A percentile compares a stretch with the other conserved stretches of the same genome.
Conservation (phyloP, 2,329 filamentous ascomycete genomes). For the Xylariaceae sp. region DNA sequence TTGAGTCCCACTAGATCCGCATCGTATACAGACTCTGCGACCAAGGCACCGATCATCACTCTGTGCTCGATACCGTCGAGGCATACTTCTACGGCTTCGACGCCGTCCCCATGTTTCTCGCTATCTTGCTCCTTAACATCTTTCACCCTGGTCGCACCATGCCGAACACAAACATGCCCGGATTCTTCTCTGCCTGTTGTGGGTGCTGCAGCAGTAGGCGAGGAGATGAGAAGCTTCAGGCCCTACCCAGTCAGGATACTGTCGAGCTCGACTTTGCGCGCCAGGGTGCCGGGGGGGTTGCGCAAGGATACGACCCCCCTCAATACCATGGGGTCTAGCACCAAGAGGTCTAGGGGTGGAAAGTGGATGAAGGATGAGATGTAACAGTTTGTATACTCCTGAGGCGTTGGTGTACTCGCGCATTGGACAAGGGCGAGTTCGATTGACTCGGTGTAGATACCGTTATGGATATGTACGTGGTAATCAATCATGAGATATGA, state of each 20-base stretch:
- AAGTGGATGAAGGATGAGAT: neutral
- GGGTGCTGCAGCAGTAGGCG: neutral
- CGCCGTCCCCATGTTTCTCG: neutral
- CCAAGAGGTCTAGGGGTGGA: neutral
- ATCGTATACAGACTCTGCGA: neutral
- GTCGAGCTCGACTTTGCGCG: neutral
- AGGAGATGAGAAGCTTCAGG: neutral
- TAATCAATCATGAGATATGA: too few relatives aligned
- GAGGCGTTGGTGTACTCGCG: too few relatives aligned
- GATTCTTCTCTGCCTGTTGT: neutral
- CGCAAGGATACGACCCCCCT: neutral
- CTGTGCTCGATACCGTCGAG: neutral
- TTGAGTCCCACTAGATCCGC: neutral
- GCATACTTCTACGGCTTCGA: constrained; percentile 1
- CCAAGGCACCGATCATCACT: neutral
- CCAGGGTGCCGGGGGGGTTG: neutral
- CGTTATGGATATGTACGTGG: too few relatives aligned
- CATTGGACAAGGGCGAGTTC: too few relatives aligned
- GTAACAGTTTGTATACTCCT: neutral
- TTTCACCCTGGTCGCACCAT: neutral
- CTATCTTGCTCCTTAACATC: neutral
- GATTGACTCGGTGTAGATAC: too few relatives aligned
- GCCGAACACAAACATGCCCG: neutral
- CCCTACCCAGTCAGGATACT: neutral
- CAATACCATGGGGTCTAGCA: neutral